A percentile compares a stretch with the other conserved stretches of the same genome.
Evolutionary conservation across 179 eudicot species (phyloP).

Genomic region (Kewa caespitosa): DNA sequence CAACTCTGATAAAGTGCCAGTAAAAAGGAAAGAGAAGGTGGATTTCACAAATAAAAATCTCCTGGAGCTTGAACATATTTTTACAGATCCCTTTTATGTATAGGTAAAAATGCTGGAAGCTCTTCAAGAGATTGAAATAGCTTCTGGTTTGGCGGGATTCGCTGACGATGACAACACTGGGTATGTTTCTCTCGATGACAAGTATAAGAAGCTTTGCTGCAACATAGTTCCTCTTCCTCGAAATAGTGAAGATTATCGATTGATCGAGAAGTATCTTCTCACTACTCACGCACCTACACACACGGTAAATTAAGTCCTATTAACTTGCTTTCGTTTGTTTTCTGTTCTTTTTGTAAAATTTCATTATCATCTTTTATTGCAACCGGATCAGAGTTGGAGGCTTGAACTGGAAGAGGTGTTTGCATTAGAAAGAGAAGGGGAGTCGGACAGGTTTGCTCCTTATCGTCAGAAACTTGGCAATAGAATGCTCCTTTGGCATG

Average conservation of each 20-base stretch:
- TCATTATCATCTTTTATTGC: too few relatives aligned
- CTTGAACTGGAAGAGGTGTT: constrained; percentile 96
- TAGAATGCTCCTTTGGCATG: constrained; percentile 98
- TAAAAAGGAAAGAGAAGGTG: too few relatives aligned
- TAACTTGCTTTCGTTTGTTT: not conserved
- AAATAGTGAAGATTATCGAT: constrained; percentile 71
- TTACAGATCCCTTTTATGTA: not conserved
- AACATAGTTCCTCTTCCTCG: constrained; percentile 74
- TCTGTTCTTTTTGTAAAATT: constrained; percentile 6
- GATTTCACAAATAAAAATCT: too few relatives aligned
- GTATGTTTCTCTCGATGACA: constrained; percentile 78
- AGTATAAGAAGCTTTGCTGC: constrained; percentile 80
- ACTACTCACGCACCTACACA: constrained; percentile 99
- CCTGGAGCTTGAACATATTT: not conserved
- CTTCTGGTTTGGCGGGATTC: constrained; percentile 94
- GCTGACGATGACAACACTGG: constrained; percentile 67
- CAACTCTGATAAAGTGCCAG: not conserved
- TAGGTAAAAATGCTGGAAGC: constrained; percentile 99
- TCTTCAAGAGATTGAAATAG: constrained; percentile 97
- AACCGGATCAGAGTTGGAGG: constrained; percentile 84
- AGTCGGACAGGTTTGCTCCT: constrained; percentile 70
- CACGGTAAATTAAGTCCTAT: constrained; percentile 64
- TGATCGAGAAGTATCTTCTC: constrained; percentile 90
- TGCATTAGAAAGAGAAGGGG: constrained; percentile 84
- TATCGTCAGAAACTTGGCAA: constrained; percentile 73